Evolutionary conservation across 106 monocot species (phyloP).

Genomic region (Acanthochlamys bracteata): DNA sequence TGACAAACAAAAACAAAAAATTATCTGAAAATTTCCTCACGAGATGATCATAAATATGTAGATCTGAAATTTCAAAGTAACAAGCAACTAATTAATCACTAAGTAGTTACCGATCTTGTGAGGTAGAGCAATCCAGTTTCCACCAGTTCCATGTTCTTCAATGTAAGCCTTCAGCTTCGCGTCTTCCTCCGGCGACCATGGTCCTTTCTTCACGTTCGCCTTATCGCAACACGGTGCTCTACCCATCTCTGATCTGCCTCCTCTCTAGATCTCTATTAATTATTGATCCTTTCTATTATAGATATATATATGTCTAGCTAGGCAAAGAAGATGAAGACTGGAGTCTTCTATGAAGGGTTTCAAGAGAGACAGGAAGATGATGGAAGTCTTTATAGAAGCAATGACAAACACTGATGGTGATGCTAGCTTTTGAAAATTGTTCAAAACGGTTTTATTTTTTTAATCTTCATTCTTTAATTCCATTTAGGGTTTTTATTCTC

Average conservation of each 20-base stretch:
- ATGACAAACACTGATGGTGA: constrained; percentile 19
- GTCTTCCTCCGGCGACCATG: constrained; percentile 39
- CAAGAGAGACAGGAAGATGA: constrained; percentile 13
- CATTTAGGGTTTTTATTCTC: neutral
- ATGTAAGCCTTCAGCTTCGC: constrained; percentile 44
- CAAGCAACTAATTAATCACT: constrained; percentile 9
- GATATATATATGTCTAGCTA: neutral
- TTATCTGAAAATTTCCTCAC: neutral
- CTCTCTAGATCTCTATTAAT: constrained; percentile 17
- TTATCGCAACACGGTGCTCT: constrained; percentile 38
- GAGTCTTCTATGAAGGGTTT: neutral
- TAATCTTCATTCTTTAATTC: no score
- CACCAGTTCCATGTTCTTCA: constrained; percentile 32
- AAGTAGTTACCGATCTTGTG: constrained; percentile 36
- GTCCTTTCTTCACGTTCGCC: constrained; percentile 37
- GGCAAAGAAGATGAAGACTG: neutral
- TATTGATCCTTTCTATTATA: neutral
- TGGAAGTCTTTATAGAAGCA: constrained; percentile 26
- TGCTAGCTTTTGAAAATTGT: constrained; percentile 9
- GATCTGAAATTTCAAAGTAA: neutral
- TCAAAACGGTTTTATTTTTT: neutral
- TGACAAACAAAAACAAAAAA: neutral
- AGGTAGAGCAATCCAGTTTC: constrained; percentile 48
- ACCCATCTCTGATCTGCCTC: constrained; percentile 37
- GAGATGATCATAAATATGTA: neutral